Evolutionary conservation across 1,284 basidiomycete genomes (phyloP).

Genomic region (Ceratobasidium theobromae): DNA sequence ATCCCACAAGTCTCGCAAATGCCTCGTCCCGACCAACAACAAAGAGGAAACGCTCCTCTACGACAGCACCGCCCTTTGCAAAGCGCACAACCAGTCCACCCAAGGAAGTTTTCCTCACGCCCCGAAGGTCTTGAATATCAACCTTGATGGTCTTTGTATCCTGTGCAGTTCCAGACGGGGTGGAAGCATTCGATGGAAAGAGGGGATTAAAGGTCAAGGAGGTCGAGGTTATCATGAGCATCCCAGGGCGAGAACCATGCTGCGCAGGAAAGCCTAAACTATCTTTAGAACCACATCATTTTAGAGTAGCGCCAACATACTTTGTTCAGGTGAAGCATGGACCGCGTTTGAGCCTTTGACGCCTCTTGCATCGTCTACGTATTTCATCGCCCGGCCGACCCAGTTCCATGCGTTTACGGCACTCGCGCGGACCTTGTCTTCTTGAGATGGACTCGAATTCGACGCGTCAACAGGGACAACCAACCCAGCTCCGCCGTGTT

Average conservation of each 20-base stretch:
- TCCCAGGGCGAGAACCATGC: conserved; percentile 54
- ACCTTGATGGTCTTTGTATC: conserved; percentile 52
- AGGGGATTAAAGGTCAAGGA: conserved; percentile 52
- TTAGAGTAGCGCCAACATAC: background rate
- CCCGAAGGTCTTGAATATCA: conserved; percentile 51
- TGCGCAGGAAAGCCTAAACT: conserved; percentile 61
- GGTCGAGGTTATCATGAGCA: conserved; percentile 58
- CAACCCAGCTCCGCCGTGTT: conserved; percentile 6
- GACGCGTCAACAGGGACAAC: background rate
- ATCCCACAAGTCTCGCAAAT: conserved; percentile 64
- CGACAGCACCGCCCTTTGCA: background rate
- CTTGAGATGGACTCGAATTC: background rate
- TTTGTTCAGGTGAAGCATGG: conserved; percentile 12
- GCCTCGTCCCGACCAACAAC: conserved; percentile 63
- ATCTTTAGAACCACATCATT: conserved; percentile 1
- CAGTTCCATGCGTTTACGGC: conserved; percentile 25
- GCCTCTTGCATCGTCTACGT: conserved; percentile 7
- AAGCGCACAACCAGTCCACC: conserved; percentile 9
- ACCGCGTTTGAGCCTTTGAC: background rate
- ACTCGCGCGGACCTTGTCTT: conserved; percentile 12
- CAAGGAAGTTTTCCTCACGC: conserved; percentile 54
- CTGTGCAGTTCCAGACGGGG: conserved; percentile 38
- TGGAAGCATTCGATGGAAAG: background rate
- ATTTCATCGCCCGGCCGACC: conserved; percentile 3
- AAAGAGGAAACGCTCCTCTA: conserved; percentile 59